Evolutionary conservation across 2,329 filamentous ascomycete species (phyloP).

Genomic region (Daldinia eschscholtzii): DNA sequence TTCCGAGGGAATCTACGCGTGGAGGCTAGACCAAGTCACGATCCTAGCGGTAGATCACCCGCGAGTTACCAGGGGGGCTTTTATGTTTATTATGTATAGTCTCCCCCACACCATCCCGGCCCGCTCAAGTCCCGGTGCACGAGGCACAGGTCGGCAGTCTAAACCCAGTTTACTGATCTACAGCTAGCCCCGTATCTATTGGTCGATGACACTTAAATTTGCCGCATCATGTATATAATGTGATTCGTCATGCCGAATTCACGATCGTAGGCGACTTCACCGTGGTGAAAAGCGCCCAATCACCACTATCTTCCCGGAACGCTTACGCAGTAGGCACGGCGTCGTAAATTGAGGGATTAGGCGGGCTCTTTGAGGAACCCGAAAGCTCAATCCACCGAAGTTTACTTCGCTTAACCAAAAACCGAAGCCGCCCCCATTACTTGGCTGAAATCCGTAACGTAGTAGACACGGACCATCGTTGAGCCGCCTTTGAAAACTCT

Average conservation of each 20-base stretch:
- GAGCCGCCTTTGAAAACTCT: slow-evolving; percentile 26
- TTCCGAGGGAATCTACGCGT: not conserved
- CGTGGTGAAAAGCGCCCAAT: slow-evolving; percentile 5
- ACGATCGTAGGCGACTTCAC: slow-evolving; percentile 5
- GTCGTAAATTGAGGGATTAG: slow-evolving; percentile 2
- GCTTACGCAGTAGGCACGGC: not conserved
- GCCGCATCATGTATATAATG: slow-evolving; percentile 1
- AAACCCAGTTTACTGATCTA: not conserved
- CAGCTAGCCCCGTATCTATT: not conserved
- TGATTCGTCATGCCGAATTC: slow-evolving; percentile 2
- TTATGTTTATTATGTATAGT: slow-evolving; percentile 6
- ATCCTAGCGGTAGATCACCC: slow-evolving; percentile 19
- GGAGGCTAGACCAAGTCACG: not conserved
- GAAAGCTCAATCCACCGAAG: slow-evolving; percentile 19
- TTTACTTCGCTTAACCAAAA: slow-evolving; percentile 5
- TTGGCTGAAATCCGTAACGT: slow-evolving; percentile 1
- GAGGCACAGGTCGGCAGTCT: slow-evolving; percentile 9
- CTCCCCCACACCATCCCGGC: slow-evolving; percentile 14
- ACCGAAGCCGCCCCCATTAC: not conserved
- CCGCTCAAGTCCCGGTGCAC: slow-evolving; percentile 11
- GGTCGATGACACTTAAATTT: slow-evolving; percentile 1
- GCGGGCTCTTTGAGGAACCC: slow-evolving; percentile 29
- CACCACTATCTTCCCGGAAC: slow-evolving; percentile 15
- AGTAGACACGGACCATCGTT: slow-evolving; percentile 23
- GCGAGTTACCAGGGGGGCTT: not conserved